These are phyloP conservation scores for Phytophthora boehmeriae DNA, from an alignment of 352 stramenopile species.

Conservation along the genomic window DNA sequence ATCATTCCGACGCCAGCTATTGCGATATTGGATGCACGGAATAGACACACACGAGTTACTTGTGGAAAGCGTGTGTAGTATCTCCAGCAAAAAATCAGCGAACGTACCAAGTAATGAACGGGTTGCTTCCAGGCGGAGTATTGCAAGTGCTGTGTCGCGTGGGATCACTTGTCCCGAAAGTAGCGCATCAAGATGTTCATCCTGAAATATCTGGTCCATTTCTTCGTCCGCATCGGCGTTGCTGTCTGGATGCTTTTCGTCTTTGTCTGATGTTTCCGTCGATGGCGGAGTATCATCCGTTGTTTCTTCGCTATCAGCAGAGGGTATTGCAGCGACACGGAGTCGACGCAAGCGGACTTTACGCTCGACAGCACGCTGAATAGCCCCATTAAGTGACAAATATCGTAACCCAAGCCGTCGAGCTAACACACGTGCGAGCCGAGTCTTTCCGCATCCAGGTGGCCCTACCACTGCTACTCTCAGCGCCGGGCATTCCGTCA, in stretches of 20 bases:
- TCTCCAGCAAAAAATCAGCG: background rate
- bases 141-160: constrained; percentile 26
- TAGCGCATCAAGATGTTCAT: constrained; percentile 44
- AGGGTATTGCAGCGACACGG: constrained; percentile 1
- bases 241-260: constrained; percentile 4
- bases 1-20: constrained; percentile 63
- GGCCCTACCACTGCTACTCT: constrained; percentile 62
- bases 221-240: constrained; percentile 22
- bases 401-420: constrained; percentile 51
- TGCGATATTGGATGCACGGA: background rate
- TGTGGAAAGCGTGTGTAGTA: background rate
- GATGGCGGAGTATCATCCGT: constrained; percentile 1
- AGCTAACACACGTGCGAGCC: constrained; percentile 52
- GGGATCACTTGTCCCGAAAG: constrained; percentile 40
- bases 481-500: constrained; percentile 53
- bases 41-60: constrained; percentile 10
- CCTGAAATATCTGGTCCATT: constrained; percentile 36
- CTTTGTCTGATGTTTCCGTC: constrained; percentile 13
- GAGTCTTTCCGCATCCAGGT: constrained; percentile 61
- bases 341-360: constrained; percentile 26
- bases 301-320: constrained; percentile 12
- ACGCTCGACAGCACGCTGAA: constrained; percentile 47
- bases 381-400: constrained; percentile 41
- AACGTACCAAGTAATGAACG: constrained; percentile 44
- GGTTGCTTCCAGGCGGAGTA: constrained; percentile 49